phyloP scores from a whole-genome alignment of 176 grass and related monocot species.

The Neostapfia colusana region DNA sequence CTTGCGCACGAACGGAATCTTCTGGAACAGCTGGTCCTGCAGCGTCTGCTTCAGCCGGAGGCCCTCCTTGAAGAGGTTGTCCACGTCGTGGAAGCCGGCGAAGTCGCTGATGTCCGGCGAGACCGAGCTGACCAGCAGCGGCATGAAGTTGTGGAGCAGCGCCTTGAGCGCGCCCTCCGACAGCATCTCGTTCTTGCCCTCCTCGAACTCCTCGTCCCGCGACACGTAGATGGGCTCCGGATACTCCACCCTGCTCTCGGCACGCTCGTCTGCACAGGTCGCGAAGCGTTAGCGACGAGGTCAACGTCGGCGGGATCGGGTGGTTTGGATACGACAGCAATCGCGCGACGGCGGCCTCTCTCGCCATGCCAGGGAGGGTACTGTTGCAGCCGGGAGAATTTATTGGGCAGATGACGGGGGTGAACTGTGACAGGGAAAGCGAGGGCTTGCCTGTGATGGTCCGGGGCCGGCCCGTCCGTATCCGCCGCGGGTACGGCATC shows the following conservation, averaged over 20 bases:
- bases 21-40: constrained; percentile 84
- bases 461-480: constrained; percentile 59
- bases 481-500: constrained; percentile 80
- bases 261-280: constrained; percentile 50
- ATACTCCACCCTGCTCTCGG: constrained; percentile 79
- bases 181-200: constrained; percentile 88
- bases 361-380: constrained; percentile 38
- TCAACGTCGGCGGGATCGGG: constrained; percentile 28
- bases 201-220: constrained; percentile 88
- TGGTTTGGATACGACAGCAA: constrained; percentile 46
- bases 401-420: constrained; percentile 8
- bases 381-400: constrained; percentile 31
- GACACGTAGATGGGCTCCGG: constrained; percentile 76
- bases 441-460: constrained; percentile 54
- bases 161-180: constrained; percentile 64
- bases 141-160: constrained; percentile 91
- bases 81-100: constrained; percentile 84
- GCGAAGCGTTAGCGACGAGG: not conserved
- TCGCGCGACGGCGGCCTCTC: constrained; percentile 11
- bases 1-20: constrained; percentile 78
- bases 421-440: not conserved
- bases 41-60: constrained; percentile 82
- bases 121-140: constrained; percentile 60
- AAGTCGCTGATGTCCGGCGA: constrained; percentile 72
- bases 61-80: constrained; percentile 99